Conservation (phyloP, 2,329 filamentous ascomycete species). For the Biscogniauxia mediterranea region DNA sequence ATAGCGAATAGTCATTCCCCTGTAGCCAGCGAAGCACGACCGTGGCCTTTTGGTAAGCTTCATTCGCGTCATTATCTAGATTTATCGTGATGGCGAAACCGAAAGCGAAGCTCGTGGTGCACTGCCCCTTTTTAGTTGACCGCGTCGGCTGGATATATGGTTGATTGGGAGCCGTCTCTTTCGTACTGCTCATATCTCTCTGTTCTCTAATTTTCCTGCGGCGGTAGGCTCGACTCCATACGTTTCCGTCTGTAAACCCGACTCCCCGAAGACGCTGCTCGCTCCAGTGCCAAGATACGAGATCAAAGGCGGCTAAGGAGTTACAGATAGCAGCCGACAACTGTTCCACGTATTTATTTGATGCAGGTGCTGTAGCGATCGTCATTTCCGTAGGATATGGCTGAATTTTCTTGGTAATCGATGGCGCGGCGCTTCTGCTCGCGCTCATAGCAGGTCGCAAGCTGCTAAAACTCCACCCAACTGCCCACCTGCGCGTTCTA, state of each 20-base stretch:
- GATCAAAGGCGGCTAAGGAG: conserved; percentile 54
- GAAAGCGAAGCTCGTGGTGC: conserved; percentile 44
- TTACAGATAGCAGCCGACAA: conserved; percentile 36
- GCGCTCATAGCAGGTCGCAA: conserved; percentile 55
- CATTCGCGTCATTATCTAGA: conserved; percentile 33
- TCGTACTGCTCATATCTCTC: conserved; percentile 19
- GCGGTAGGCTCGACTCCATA: conserved; percentile 76
- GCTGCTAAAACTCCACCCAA: conserved; percentile 81
- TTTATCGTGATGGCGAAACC: conserved; percentile 58
- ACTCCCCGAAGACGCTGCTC: conserved; percentile 50
- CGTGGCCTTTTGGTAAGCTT: conserved; percentile 39
- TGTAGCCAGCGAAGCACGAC: conserved; percentile 69
- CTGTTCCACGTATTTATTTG: conserved; percentile 1
- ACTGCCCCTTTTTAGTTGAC: conserved; percentile 26
- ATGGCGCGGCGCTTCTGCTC: conserved; percentile 43
- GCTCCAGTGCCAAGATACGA: conserved; percentile 65
- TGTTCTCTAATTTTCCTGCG: conserved; percentile 50
- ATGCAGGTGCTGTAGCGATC: conserved; percentile 38
- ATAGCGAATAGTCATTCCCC: conserved; percentile 69
- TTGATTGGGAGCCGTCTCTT: not conserved
- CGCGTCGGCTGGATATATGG: conserved; percentile 6
- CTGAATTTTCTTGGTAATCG: conserved; percentile 41
- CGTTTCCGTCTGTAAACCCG: conserved; percentile 66
- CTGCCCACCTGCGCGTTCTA: conserved; percentile 79
- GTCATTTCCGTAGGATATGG: conserved; percentile 42